phyloP scores from a whole-genome alignment of 2,329 filamentous ascomycete genomes.

The Fusarium denticulatum region DNA sequence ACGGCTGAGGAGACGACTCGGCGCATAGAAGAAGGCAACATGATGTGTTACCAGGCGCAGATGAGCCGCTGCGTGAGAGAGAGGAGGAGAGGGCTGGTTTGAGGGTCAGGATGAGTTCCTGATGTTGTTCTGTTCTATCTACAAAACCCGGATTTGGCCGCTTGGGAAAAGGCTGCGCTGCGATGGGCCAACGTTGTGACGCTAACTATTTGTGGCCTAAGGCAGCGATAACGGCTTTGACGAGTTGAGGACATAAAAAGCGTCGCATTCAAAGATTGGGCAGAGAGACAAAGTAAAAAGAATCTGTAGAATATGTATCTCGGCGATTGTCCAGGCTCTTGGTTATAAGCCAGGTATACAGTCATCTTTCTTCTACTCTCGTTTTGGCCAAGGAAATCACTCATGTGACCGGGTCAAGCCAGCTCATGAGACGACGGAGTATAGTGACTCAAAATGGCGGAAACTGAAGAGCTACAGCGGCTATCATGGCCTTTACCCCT shows the following conservation, averaged over 20 bases:
- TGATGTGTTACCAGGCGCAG: slow-evolving; percentile 48
- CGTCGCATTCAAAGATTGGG: not conserved
- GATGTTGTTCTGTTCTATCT: slow-evolving; percentile 48
- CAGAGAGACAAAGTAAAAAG: not conserved
- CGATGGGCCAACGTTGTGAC: slow-evolving; percentile 36
- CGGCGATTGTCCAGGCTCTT: not conserved
- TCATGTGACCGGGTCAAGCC: not conserved
- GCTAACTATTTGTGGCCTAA: slow-evolving; percentile 50
- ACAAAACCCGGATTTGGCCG: slow-evolving; percentile 52
- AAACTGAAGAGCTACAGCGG: not conserved
- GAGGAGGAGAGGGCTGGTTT: slow-evolving; percentile 31
- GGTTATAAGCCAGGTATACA: no score
- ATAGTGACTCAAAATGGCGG: slow-evolving; percentile 37
- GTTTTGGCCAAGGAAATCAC: not conserved
- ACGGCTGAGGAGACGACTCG: slow-evolving; percentile 61
- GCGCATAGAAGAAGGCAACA: slow-evolving; percentile 67
- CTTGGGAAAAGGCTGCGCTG: slow-evolving; percentile 49
- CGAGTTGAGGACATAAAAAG: not conserved
- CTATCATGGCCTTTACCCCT: slow-evolving; percentile 2
- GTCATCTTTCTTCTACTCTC: not conserved
- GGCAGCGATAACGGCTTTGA: slow-evolving; percentile 46
- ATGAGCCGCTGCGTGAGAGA: slow-evolving; percentile 25
- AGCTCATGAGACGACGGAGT: not conserved
- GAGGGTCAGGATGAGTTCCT: slow-evolving; percentile 45
- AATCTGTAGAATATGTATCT: not conserved